Evolutionary conservation across 2,329 filamentous ascomycete species (phyloP), one percentile per base, ranked within the genome.

Genomic region (Cryphonectria radicalis): DNA sequence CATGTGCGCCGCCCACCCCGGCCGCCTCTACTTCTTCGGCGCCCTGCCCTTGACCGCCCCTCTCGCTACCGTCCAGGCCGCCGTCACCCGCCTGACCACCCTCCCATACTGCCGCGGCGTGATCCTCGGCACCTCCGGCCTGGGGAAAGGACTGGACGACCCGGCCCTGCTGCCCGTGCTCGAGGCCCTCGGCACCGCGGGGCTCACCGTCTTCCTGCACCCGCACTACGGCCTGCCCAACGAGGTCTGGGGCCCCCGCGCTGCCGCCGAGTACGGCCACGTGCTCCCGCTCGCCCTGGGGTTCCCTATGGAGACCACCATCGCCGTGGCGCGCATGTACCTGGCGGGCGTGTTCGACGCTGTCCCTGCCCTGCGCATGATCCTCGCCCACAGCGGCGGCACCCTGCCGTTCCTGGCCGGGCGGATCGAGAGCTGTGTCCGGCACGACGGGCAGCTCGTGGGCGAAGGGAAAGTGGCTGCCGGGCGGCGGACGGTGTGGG

Each of bases 261-360:
- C 88, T 0, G 83, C 80, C 57, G 84, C 83, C 32, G 90, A 91
- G 72, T 97, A 97, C 78, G 95, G 95, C 0, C 95, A 97, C 79
- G 94, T 97, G 0, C 85, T 98, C 2, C 93, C 94, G 0, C 84
- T 98, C 0, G 93, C 94, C 0, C 83, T 98, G 4, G 95, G 95
- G 0, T 97, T 97, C 78, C 94, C 95, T 0, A 88, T 98, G 75
- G 95, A 98, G 82, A 98, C 95, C 0, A 97, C 95, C 1, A 95
- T 98, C 76, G 93, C 94, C 0, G 91, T 97, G 2, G 90, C 93
- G 4, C 86, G 95, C 63, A 97, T 98, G 93, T 90, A 94, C 68
- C 84, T 98, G n/a, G 88, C 91, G 0, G 93, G 93, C 0, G 92
- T 97, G 0, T 97, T 96, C 80, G 94, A 97, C 79, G 85, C 88